Base-by-base conservation (phyloP, 2,329 filamentous ascomycete species). In the Colletotrichum camelliae region DNA sequence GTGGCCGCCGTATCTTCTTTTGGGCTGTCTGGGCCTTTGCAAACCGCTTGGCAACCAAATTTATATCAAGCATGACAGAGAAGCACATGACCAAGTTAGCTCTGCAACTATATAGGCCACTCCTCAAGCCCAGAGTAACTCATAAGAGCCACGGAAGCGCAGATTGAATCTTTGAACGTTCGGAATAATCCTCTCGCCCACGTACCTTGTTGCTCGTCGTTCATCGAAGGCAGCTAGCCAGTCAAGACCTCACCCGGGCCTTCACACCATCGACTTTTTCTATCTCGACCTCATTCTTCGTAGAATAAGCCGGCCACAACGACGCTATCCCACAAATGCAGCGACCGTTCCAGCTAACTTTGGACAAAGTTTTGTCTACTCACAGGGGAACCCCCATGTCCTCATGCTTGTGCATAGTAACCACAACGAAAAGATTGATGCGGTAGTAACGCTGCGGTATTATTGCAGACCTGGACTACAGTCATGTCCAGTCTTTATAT, bases 101-200 rank as follows among this genome's bases (percentile, higher is more conserved):
- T 21, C 43, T 52, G 3, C 0, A 4, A 21, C 43, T 7, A 7
- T 2, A 21, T 52, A 7, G 2, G 12, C 1, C 3, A 52, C 43
- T 13, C n/a, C n/a, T 48, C 43, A 9, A 24, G n/a, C 43, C 43
- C 43, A 21, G n/a, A 0, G 10, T 21, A 52, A 52, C 43, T 52
- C 2, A 2, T 52, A 24, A 12, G n/a, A 52, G 2, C n/a, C 12
- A 52, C 6, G 1, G 1, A 52, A 21, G 0, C 43, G n/a, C 39
- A 13, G 1, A 52, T 52, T 13, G 1, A 21, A 21, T 0, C 1
- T 0, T 48, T n/a, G 10, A 0, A 21, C 21, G 0, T 21, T 1
- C 1, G 0, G n/a, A 3, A 21, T 2, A 21, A 21, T 21, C n/a
- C n/a, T 52, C 3, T 52, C 43, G 1, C n/a, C n/a, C 2, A 52